Base-by-base conservation (phyloP, 192 early-diverging fungal species). In the Entrophospora sp. region DNA sequence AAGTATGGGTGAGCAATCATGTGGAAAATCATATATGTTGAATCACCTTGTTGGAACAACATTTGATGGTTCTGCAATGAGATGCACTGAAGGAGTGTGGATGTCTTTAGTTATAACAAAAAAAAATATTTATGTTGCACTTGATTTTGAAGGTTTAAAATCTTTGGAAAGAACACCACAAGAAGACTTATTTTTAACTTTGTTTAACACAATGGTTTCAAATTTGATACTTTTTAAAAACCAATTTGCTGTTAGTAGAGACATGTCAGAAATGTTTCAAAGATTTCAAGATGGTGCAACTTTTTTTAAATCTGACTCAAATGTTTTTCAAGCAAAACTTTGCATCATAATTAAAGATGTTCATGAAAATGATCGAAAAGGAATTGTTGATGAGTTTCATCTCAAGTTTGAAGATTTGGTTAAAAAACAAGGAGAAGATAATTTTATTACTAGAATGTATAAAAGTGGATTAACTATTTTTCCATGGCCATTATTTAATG, bases 231-330 rank as follows among this genome's bases (percentile, higher is more conserved):
- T 59, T 12, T 59, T 59, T 38, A 61, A 61, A 37, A 59, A 31
- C 32, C 53, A 59, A 24, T 68, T 68, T 32, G 25, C 66, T 16
- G 27, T 68, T 0, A 59, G 30, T 24, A 12, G 66, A 28, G 66
- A 69, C 48, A 69, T 69, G 14, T 69, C 67, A 7, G 12, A 25
- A 48, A 69, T 69, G 67, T 69, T 69, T 30, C 56, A 69, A 32
- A 27, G 67, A 16, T 69, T 69, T 46, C 67, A 69, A 27, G 67
- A 52, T 28, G 46, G 63, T 5, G 27, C 48, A 25, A 49, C 5
- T 22, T 52, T 28, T 36, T 64, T 64, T 5, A 22, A 28, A 0
- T 7, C 20, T 43, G 45, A 64, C 28, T 6, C 14, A 48, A 27
- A 59, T 4, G 18, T 63, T 9, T 63, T 63, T 48, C 61, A 63